Base-by-base conservation (phyloP, 2,329 filamentous ascomycete genomes). In the Hymenoscyphus repandus region DNA sequence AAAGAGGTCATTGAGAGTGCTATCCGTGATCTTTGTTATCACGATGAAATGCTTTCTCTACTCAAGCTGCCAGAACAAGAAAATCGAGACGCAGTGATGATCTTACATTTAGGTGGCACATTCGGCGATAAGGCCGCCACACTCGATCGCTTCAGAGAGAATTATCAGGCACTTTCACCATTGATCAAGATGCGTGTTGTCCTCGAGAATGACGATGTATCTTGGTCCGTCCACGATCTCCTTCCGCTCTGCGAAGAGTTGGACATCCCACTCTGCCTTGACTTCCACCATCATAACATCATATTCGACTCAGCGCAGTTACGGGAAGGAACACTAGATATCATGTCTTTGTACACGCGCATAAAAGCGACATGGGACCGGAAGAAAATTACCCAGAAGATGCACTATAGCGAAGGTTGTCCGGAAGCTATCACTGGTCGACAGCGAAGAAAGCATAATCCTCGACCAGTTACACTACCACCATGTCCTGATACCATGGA, bases 251-350 rank as follows among this genome's bases (percentile, higher is more conserved):
- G 92, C 64, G 88, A 97, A 67, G 90, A 96, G 68, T 74, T 96
- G n/a, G 88, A 92, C 64, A 96, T 97, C 36, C 92, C 92, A 0
- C 70, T 96, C 0, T 91, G 96, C 1, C 82, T 97, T 10, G 92
- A 97, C 67, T 97, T 82, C 60, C 92, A 97, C 64, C 92, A 97
- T 61, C 89, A 97, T 74, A 96, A 96, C 67, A 96, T 97, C 59
- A 72, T 95, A 7, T 95, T 95, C 62, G 88, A 95, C 65, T 64
- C 77, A 0, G 74, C 74, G 5, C 70, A 86, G 58, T 72, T 95
- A 42, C 83, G 90, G 2, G 91, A 96, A 69, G 90, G 91, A 1
- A 96, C 90, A 0, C 74, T 80, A 17, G 91, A 95, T 60, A 90
- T 97, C 56, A 83, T 86, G 44, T 68, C 74, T 1, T 71, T 96